Evolutionary conservation across 1,139 yeast species (phyloP).

Genomic region (Kurtzmaniella quercitrusa): DNA sequence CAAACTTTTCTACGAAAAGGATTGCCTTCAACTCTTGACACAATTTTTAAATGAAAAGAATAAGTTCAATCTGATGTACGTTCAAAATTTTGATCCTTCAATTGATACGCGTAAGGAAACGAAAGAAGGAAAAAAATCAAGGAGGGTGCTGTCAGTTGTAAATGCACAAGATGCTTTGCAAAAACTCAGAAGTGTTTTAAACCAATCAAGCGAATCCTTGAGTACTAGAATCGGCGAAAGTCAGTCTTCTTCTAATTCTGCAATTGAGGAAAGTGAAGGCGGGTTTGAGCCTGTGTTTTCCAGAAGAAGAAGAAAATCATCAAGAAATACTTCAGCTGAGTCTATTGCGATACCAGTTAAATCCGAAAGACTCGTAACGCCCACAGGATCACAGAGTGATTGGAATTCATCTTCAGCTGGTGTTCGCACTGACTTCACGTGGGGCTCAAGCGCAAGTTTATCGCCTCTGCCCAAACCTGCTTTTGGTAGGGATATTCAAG

Average conservation of each 20-base stretch:
- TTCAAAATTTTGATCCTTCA: constrained; percentile 46
- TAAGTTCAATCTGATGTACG: constrained; percentile 46
- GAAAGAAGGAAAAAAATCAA: constrained; percentile 10
- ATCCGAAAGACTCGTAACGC: background rate
- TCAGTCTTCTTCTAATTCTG: constrained; percentile 7
- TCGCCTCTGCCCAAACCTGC: constrained; percentile 11
- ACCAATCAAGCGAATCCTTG: background rate
- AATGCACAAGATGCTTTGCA: background rate
- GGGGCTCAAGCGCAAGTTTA: constrained; percentile 23
- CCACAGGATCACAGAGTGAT: background rate
- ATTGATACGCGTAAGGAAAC: constrained; percentile 35
- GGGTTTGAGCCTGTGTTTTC: constrained; percentile 30
- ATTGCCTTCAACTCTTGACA: constrained; percentile 20
- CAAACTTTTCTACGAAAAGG: constrained; percentile 14
- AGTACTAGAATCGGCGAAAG: constrained; percentile 5
- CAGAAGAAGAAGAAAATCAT: constrained; percentile 19
- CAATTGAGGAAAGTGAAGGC: constrained; percentile 24
- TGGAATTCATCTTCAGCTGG: constrained; percentile 12
- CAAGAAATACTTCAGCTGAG: background rate
- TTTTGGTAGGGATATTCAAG: constrained; percentile 6
- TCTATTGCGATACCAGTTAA: background rate
- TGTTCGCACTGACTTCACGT: constrained; percentile 28
- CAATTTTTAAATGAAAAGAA: constrained; percentile 31
- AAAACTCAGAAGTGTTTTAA: background rate
- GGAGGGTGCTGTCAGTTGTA: constrained; percentile 2